A percentile compares a stretch with the other conserved stretches of the same genome.
phyloP scores from a whole-genome alignment of 306 rosid species.

The Castanea crenata region DNA sequence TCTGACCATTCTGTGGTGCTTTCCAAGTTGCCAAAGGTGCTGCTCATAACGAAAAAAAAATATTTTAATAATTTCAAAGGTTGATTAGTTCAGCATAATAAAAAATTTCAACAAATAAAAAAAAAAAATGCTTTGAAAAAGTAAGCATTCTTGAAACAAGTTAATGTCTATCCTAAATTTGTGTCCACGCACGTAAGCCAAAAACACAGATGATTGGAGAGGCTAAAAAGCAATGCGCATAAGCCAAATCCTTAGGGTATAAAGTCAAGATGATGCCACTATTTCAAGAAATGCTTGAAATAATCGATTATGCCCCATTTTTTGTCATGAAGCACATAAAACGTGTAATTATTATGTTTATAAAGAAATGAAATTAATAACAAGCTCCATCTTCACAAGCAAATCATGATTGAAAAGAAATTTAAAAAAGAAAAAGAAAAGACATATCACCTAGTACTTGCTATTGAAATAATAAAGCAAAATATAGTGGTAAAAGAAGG shows the following conservation, averaged over 20 bases:
- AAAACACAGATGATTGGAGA: neutral
- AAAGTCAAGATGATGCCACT: neutral
- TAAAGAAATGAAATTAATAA: no score
- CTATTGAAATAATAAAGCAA: no score
- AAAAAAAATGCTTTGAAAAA: neutral
- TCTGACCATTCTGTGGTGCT: slow-evolving; percentile 91
- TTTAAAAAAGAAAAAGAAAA: no score
- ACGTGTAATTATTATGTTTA: no score
- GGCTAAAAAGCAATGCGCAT: neutral
- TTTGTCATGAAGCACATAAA: neutral
- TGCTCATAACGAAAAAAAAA: slow-evolving; percentile 23
- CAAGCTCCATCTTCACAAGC: no score
- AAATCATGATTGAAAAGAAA: no score
- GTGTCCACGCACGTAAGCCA: neutral
- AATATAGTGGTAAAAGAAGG: neutral
- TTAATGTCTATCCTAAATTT: neutral
- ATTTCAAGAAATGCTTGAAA: neutral
- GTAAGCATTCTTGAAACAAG: no score
- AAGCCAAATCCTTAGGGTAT: neutral
- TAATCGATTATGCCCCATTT: neutral
- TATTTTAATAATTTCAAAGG: neutral
- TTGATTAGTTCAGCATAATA: neutral
- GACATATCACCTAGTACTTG: no score
- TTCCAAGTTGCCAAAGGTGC: slow-evolving; percentile 89
- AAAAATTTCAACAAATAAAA: neutral